These are phyloP conservation scores for Prorocentrum cordatum DNA, from an alignment of 169 alveolate genomes.

Conservation along the genomic window DNA sequence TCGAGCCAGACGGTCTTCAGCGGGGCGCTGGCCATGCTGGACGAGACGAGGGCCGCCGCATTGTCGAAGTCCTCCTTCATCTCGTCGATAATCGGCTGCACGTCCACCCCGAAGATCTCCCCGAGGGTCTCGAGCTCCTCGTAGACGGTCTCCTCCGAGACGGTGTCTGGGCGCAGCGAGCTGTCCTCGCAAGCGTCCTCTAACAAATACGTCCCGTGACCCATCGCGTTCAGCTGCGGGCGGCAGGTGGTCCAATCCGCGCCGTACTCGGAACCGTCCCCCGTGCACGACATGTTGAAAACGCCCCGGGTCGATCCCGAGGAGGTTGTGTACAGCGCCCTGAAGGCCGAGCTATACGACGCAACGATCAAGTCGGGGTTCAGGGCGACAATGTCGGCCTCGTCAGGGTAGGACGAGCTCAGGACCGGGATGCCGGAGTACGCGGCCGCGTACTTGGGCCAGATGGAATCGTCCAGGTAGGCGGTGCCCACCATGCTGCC, in stretches of 20 bases:
- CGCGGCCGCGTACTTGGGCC: not conserved
- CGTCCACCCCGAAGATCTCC: not conserved
- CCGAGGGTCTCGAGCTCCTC: not conserved
- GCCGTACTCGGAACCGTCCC: not conserved
- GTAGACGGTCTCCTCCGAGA: slow-evolving; percentile 11
- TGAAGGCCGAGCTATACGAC: not conserved
- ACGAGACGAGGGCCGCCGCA: not conserved
- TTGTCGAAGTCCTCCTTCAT: not conserved
- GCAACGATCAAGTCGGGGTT: slow-evolving; percentile 6
- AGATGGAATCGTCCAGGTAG: not conserved
- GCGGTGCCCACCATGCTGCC: slow-evolving; percentile 15
- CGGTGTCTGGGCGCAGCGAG: not conserved
- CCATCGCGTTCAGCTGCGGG: not conserved
- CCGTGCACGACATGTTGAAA: not conserved
- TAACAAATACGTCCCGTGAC: not conserved
- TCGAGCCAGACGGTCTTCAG: slow-evolving; percentile 18
- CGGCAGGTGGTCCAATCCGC: not conserved
- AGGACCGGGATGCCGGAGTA: not conserved
- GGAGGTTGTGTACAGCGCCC: not conserved
- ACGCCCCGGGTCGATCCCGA: not conserved
- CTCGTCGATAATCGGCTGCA: not conserved
- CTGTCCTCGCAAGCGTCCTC: not conserved
- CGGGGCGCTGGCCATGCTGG: not conserved
- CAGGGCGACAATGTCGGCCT: not conserved
- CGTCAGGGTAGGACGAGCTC: not conserved